Percentiles rank a stretch among this genome's conserved stretches.
phyloP scores from a whole-genome alignment of 305 asterid genomes.

The Solanum hybrid region DNA sequence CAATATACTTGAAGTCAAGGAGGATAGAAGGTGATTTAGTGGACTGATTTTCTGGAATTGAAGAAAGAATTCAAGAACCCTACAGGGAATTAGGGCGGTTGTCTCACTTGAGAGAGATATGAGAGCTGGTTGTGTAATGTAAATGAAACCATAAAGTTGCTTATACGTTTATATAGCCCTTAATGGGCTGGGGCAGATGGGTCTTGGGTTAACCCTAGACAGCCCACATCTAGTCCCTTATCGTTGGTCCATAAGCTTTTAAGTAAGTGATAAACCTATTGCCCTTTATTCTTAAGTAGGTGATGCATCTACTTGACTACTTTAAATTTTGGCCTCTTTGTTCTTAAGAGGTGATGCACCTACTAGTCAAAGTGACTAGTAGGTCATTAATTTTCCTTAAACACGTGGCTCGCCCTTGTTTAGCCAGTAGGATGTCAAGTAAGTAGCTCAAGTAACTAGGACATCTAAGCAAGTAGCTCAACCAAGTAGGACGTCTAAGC shows the following conservation, averaged over 20 bases:
- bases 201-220: background rate
- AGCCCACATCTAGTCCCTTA: background rate
- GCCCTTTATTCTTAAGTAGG: background rate
- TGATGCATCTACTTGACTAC: background rate
- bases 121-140: background rate
- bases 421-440: background rate
- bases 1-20: background rate
- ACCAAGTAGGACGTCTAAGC: too few species aligned
- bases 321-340: background rate
- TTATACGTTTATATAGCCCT: background rate
- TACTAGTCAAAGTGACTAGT: background rate
- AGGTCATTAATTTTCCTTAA: background rate
- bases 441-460: background rate
- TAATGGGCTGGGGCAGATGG: background rate
- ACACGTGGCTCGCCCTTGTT: background rate
- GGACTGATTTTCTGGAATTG: background rate
- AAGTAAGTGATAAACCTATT: background rate
- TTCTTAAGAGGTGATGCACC: background rate
- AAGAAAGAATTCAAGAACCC: background rate
- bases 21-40: background rate
- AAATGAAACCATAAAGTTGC: background rate
- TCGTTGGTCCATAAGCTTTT: background rate
- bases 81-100: background rate
- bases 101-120: background rate
- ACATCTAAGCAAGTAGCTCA: background rate